phyloP scores from a whole-genome alignment of 768 basidiomycete species.

The Trametopsis cervina region DNA sequence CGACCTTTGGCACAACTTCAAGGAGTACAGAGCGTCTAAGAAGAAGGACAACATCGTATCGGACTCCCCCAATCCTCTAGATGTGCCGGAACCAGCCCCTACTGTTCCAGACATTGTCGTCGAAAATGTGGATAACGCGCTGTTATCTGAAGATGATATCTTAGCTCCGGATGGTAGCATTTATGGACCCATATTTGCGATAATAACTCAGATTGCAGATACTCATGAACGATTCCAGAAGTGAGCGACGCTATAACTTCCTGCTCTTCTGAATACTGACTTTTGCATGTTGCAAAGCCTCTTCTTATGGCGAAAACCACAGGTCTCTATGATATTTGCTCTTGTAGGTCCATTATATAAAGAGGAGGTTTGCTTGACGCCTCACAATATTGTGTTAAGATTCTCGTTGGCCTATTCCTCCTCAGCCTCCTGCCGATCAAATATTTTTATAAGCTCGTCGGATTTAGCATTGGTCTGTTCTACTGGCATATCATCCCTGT shows the following conservation, averaged over 20 bases:
- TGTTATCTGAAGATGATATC: slow-evolving; percentile 6
- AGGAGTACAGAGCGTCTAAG: slow-evolving; percentile 31
- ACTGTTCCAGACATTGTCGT: background rate
- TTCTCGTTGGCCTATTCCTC: slow-evolving; percentile 32
- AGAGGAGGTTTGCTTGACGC: too few relatives aligned
- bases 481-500: slow-evolving; percentile 64
- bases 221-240: slow-evolving; percentile 60
- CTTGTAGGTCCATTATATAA: slow-evolving; percentile 29
- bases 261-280: background rate
- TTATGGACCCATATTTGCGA: slow-evolving; percentile 35
- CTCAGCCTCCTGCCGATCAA: slow-evolving; percentile 40
- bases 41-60: slow-evolving; percentile 24
- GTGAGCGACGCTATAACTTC: slow-evolving; percentile 27
- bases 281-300: slow-evolving; percentile 31
- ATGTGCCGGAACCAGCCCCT: background rate
- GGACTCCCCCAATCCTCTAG: too few relatives aligned
- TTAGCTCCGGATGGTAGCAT: slow-evolving; percentile 29
- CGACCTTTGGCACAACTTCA: slow-evolving; percentile 50
- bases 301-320: slow-evolving; percentile 59
- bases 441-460: slow-evolving; percentile 41
- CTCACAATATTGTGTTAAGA: slow-evolving; percentile 27
- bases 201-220: slow-evolving; percentile 46
- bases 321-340: slow-evolving; percentile 41
- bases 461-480: slow-evolving; percentile 38
- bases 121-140: background rate